Base-by-base conservation (phyloP, 495 filamentous ascomycete species). In the Pyrenopolyporus hunteri region DNA sequence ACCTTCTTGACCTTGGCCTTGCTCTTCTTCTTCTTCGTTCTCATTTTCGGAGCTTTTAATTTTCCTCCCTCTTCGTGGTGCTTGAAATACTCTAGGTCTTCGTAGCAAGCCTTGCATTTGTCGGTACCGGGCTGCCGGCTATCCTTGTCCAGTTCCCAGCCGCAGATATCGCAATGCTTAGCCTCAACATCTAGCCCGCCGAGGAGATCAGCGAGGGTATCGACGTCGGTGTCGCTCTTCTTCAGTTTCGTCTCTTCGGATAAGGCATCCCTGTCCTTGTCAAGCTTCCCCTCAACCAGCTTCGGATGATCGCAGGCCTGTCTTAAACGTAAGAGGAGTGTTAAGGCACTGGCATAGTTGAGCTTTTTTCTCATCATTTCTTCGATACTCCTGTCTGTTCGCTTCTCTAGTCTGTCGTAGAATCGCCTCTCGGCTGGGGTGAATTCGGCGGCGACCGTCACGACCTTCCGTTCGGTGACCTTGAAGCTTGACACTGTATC, bases 271-370 rank as follows among this genome's bases (percentile, higher is more conserved):
- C 87, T 89, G 67, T 98, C 93, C 59, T 90, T 91, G 20, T 86
- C 88, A 40, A 97, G 78, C 64, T 91, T 93, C 43, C 86, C 86
- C 56, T 88, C 91, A 46, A 96, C 85, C 49, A 98, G 78, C 46
- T 91, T 84, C 0, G 92, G 90, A 73, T 98, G 94, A 68, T 98
- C 96, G 74, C 94, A 98, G 29, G 91, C 88, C 73, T 98, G 93
- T 46, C 93, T 83, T 54, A 98, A 79, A 40, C 94, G 87, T 57
- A 98, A 76, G 10, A 98, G 82, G 57, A 98, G 74, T 9, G 96
- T 90, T 64, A 98, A 85, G 14, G 94, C 94, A 59, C 74, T 80
- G 49, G 82, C 68, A 74, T 93, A 93, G 69, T 89, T 89, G 19
- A 88, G 71, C 64, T 89, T 89, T 4, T 76, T 76, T 31, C 82